These are phyloP conservation scores for Backusella mclennaniae DNA, from an alignment of 192 early-diverging fungal species.

Conservation along the genomic window DNA sequence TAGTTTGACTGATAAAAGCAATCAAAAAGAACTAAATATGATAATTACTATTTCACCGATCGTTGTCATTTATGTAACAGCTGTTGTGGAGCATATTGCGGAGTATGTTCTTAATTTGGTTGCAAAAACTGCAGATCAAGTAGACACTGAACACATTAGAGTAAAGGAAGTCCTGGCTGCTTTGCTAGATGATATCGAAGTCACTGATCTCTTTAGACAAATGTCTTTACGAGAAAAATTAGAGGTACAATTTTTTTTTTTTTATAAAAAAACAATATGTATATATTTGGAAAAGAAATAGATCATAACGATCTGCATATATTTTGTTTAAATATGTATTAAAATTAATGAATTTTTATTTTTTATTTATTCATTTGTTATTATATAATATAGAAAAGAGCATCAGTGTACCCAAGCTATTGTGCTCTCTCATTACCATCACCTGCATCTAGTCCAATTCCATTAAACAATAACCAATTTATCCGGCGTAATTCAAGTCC, in stretches of 20 bases:
- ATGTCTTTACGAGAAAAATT: conserved; percentile 47
- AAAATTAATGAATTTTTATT: not conserved
- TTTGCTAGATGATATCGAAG: conserved; percentile 50
- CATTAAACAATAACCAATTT: not conserved
- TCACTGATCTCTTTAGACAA: conserved; percentile 42
- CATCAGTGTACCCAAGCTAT: not conserved
- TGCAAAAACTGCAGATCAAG: conserved; percentile 49
- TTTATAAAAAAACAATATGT: not conserved
- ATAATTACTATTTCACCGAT: conserved; percentile 29
- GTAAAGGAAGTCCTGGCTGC: conserved; percentile 49
- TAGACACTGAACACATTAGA: conserved; percentile 48
- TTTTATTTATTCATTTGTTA: not conserved
- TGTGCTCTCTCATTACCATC: not conserved
- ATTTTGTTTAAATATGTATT: not conserved
- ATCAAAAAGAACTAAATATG: not conserved
- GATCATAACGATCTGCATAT: not conserved
- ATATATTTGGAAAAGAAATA: not conserved
- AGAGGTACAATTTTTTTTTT: conserved; percentile 33
- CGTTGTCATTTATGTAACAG: conserved; percentile 54
- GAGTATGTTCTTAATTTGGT: conserved; percentile 52
- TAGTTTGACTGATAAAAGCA: conserved; percentile 40
- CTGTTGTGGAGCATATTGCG: conserved; percentile 56
- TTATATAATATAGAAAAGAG: not conserved
- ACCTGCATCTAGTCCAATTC: conserved; percentile 3
- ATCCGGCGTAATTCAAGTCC: not conserved